Base-by-base conservation (phyloP, 768 basidiomycete species). In the Xanthoconium purpureum region DNA sequence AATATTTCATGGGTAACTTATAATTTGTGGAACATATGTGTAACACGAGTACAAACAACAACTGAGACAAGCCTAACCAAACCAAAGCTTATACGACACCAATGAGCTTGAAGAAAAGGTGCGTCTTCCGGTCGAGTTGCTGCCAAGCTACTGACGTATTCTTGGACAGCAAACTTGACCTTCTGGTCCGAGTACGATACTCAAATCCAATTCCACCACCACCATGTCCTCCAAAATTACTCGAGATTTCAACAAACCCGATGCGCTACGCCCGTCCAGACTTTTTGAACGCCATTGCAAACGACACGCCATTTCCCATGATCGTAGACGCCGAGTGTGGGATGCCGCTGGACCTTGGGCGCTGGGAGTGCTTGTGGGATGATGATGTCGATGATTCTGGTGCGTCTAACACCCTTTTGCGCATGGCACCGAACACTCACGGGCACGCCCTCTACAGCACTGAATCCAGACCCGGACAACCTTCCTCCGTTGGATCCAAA, bases 261-360 rank as follows among this genome's bases (percentile, higher is more conserved):
- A 80, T 83, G 69, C 89, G 96, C 43, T 94, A 97, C 70, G 88
- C 92, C 15, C 82, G 83, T 18, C 89, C 92, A 7, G 90, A 90
- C 63, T 95, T 94, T 63, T 80, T 95, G 36, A 83, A 90, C 58
- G 80, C 85, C 7, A 75, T 97, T 37, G 88, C 90, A 0, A 84
- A 85, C 51, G 91, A 92, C 47, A 84, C 85, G 12, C 88, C 90
- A 0, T 70, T 97, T 18, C 96, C 97, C 0, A 94, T 98, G 92
- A 88, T 98, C 61, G 88, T 98, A 2, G 97, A 99, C 63, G 92
- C 91, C 1, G 97, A 99, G 70, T 88, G 88, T 62, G 97, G 97
- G 0, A 95, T 99, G 94, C 94, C 95, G 0, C 73, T 99, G 28
- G 92, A 98, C 69, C 75, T 96, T 46, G 88, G 89, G 17, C 82